Conservation (phyloP, 495 filamentous ascomycete genomes). For the Talaromyces liani region DNA sequence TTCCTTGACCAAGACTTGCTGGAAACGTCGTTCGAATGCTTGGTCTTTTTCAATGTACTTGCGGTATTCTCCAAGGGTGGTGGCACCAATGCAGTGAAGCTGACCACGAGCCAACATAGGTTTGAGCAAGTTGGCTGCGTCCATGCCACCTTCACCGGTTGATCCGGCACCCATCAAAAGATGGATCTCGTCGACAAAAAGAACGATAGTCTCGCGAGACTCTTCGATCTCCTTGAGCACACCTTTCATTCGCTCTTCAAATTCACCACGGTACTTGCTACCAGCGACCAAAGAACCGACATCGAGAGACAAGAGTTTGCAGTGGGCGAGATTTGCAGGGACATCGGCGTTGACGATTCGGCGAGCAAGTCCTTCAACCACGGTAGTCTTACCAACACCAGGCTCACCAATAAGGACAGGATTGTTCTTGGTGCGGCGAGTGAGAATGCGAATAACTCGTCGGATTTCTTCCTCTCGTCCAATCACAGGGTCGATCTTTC, state of each 20-base stretch:
- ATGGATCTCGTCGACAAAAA: slow-evolving; percentile 98
- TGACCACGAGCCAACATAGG: slow-evolving; percentile 95
- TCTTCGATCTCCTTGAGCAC: slow-evolving; percentile 95
- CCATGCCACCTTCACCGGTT: slow-evolving; percentile 94
- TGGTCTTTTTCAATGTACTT: slow-evolving; percentile 99
- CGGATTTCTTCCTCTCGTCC: slow-evolving; percentile 95
- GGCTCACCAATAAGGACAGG: slow-evolving; percentile 93
- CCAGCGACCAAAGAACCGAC: slow-evolving; percentile 92
- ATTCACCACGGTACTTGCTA: slow-evolving; percentile 96
- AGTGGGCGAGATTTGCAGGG: slow-evolving; percentile 88
- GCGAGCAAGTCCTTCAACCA: slow-evolving; percentile 92
- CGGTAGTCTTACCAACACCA: slow-evolving; percentile 96
- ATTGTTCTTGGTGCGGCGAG: slow-evolving; percentile 95
- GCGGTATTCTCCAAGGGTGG: slow-evolving; percentile 88
- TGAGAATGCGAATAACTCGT: slow-evolving; percentile 87
- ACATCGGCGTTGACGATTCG: slow-evolving; percentile 95
- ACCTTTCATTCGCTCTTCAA: slow-evolving; percentile 98
- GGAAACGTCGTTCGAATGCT: slow-evolving; percentile 96
- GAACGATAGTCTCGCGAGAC: slow-evolving; percentile 92
- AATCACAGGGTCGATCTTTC: slow-evolving; percentile 97
- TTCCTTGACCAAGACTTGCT: slow-evolving; percentile 94
- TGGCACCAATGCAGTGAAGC: slow-evolving; percentile 95
- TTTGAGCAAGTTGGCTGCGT: slow-evolving; percentile 94
- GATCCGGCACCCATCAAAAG: slow-evolving; percentile 94
- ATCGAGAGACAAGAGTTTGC: slow-evolving; percentile 88